Conservation (phyloP, 164 flowering plant species). For the Dillenia turbinata region DNA sequence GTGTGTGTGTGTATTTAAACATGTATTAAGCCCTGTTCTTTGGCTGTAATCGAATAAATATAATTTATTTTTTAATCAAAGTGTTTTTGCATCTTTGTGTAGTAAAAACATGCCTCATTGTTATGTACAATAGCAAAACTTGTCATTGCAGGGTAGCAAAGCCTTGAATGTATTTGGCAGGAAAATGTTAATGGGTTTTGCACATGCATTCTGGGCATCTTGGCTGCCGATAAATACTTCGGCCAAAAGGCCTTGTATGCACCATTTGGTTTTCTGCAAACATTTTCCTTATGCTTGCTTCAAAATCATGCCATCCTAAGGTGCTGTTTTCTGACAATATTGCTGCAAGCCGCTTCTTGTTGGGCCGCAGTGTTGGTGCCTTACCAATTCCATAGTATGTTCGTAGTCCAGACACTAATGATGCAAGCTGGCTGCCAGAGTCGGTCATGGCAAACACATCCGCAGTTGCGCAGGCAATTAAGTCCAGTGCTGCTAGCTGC, state of each 20-base stretch:
- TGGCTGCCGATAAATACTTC: conserved; percentile 90
- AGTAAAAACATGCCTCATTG: no score
- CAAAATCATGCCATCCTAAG: conserved; percentile 64
- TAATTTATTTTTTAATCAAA: neutral
- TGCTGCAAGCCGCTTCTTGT: conserved; percentile 78
- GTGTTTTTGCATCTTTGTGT: neutral
- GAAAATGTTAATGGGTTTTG: conserved; percentile 30
- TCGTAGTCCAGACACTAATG: conserved; percentile 85
- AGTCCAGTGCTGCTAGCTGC: conserved; percentile 97
- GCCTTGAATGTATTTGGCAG: no score
- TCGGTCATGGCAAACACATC: conserved; percentile 99
- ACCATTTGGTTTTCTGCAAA: conserved; percentile 73
- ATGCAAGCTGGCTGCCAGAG: conserved; percentile 95
- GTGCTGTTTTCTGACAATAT: conserved; percentile 61
- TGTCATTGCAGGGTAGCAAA: no score
- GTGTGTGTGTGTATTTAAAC: no score
- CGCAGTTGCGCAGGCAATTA: conserved; percentile 89
- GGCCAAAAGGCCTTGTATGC: conserved; percentile 42
- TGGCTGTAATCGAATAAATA: conserved; percentile 24
- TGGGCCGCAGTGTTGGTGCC: conserved; percentile 82
- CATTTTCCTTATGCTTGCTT: conserved; percentile 74
- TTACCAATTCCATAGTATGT: conserved; percentile 71
- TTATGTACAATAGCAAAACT: no score
- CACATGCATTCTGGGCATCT: conserved; percentile 93
- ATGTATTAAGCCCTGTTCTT: conserved; percentile 14